phyloP scores from a whole-genome alignment of 2,329 filamentous ascomycete species.

The Neocatenulostroma microsporum region DNA sequence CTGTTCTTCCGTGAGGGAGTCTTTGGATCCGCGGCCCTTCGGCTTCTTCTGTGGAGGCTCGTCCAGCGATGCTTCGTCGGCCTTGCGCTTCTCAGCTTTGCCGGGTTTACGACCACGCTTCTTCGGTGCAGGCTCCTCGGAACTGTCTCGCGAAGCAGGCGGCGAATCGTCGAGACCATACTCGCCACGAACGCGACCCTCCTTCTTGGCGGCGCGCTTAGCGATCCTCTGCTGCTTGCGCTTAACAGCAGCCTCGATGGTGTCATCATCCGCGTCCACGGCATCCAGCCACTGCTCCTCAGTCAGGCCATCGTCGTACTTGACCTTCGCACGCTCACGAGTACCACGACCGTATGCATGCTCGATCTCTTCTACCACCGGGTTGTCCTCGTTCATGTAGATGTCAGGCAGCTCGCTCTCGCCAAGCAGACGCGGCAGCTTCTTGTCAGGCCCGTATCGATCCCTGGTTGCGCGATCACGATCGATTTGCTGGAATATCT shows the following conservation, averaged over 20 bases:
- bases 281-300: constrained; percentile 99
- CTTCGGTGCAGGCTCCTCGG: constrained; percentile 66
- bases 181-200: constrained; percentile 48
- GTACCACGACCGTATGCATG: constrained; percentile 80
- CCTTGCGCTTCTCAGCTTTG: constrained; percentile 74
- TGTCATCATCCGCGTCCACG: constrained; percentile 93
- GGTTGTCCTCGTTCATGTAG: constrained; percentile 79
- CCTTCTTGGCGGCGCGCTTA: constrained; percentile 67
- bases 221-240: constrained; percentile 81
- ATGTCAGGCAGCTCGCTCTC: constrained; percentile 90
- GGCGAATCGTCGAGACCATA: constrained; percentile 61
- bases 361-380: constrained; percentile 68
- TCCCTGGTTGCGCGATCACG: constrained; percentile 59
- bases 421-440: constrained; percentile 69
- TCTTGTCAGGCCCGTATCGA: constrained; percentile 64
- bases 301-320: constrained; percentile 93
- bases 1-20: constrained; percentile 59
- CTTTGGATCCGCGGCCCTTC: constrained; percentile 60
- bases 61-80: constrained; percentile 58
- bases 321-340: constrained; percentile 86
- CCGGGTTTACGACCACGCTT: constrained; percentile 70
- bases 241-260: constrained; percentile 83
- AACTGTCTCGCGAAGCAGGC: constrained; percentile 69
- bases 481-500: constrained; percentile 74
- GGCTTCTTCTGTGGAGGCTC: constrained; percentile 58